Evolutionary conservation across 1,284 basidiomycete species (phyloP), one percentile per base, ranked within the genome.

Genomic region (Singerocomus inundabilis): DNA sequence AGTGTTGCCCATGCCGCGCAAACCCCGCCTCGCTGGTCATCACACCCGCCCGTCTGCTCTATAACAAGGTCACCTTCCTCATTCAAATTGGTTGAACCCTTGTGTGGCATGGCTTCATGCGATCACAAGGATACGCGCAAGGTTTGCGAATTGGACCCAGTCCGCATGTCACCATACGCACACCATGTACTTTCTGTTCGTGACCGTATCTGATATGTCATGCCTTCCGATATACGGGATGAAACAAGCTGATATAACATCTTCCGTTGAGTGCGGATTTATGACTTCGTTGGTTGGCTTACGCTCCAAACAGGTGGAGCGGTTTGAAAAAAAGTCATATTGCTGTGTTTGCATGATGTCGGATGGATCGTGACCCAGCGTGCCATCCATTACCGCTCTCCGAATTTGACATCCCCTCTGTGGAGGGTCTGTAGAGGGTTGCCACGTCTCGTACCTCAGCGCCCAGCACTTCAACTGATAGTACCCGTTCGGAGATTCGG

Each of bases 1-100:
- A 36, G 9, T 16, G 15, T 11, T 2, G 24, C 24, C 9, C 21
- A n/a, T 34, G 12, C 9, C 26, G 31, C 28, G 41, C 36, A 58
- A 47, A 46, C 36, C 45, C 36, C 32, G 26, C 38, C 53, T 46
- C 46, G 52, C 47, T 54, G 45, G 54, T 59, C 46, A 44, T 41
- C 45, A 45, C 43, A 32, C 49, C 44, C 55, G 40, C 34, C 50
- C 35, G 37, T 37, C 34, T n/a, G 5, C 34, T 40, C 18, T 37
- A 25, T 24, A 10, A 42, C 36, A 21, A 46, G 18, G 41, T 51
- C 58, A 49, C 16, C 15, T 9, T 11, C 26, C 24, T 24, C 16
- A 46, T 64, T 56, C 44, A 42, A 47, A 46, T 37, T 40, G 43
- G 41, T 8, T 4, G 33, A 54, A 32, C 7, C n/a, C 46, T 39